A percentile compares a stretch with the other conserved stretches of the same genome.
phyloP scores from a whole-genome alignment of 176 grass and related monocot species.

The Neostapfia colusana region DNA sequence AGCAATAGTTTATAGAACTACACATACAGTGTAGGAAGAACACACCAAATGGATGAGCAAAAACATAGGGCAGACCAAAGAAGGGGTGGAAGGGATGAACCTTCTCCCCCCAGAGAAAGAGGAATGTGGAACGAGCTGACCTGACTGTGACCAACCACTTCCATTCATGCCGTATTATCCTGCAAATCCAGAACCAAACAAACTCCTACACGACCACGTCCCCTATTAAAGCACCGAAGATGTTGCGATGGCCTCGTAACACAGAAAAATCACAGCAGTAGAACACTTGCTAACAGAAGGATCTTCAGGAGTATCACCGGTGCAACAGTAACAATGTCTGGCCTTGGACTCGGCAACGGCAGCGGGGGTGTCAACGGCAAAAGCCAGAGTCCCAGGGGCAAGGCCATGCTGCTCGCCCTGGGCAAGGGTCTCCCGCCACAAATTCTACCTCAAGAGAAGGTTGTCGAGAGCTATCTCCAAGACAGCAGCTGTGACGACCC shows the following conservation, averaged over 20 bases:
- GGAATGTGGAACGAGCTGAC: slow-evolving; percentile 29
- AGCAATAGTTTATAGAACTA: background rate
- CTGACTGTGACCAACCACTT: slow-evolving; percentile 54
- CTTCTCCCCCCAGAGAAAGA: background rate
- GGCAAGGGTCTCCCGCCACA: slow-evolving; percentile 85
- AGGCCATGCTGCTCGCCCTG: slow-evolving; percentile 73
- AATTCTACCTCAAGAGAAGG: slow-evolving; percentile 74
- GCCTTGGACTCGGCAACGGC: slow-evolving; percentile 10
- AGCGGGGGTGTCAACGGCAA: slow-evolving; percentile 14
- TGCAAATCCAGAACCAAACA: slow-evolving; percentile 54
- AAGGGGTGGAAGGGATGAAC: slow-evolving; percentile 34
- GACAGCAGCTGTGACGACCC: slow-evolving; percentile 65
- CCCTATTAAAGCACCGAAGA: slow-evolving; percentile 49
- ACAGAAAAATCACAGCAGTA: slow-evolving; percentile 1
- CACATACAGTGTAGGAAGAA: slow-evolving; percentile 23
- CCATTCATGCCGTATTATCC: slow-evolving; percentile 32
- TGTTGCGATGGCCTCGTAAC: background rate
- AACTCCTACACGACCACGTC: slow-evolving; percentile 23
- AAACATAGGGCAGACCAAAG: slow-evolving; percentile 35
- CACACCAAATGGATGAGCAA: slow-evolving; percentile 39
- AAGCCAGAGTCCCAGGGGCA: slow-evolving; percentile 42
- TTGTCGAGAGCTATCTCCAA: slow-evolving; percentile 71
- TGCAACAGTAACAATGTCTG: slow-evolving; percentile 35
- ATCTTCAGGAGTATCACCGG: background rate
- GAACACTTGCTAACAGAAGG: background rate